Conservation (phyloP, 352 stramenopile species). For the Aphanomyces cochlioides region DNA sequence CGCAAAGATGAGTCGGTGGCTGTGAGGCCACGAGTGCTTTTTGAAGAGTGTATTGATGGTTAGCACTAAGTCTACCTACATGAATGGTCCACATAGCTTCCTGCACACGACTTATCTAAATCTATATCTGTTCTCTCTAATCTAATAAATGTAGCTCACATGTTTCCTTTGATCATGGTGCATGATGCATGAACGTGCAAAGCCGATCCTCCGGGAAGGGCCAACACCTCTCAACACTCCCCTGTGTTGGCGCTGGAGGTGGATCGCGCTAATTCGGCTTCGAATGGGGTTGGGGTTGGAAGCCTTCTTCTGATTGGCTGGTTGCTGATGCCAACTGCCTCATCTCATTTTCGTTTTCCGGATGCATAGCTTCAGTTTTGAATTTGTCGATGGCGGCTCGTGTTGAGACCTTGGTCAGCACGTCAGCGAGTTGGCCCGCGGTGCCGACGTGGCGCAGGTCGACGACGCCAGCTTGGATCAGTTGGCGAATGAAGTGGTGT, state of each 20-base stretch:
- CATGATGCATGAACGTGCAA: no score
- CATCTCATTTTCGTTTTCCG: neutral
- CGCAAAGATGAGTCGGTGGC: no score
- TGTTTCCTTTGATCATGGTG: slow-evolving; percentile 2
- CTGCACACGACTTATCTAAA: neutral
- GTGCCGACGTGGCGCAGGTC: slow-evolving; percentile 31
- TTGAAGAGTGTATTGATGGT: no score
- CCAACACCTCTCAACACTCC: slow-evolving; percentile 15
- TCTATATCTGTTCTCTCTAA: neutral
- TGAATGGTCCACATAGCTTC: slow-evolving; percentile 13
- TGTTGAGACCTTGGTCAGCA: slow-evolving; percentile 27
- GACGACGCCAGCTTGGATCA: slow-evolving; percentile 23
- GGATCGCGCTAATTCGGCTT: no score
- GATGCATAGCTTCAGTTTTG: neutral
- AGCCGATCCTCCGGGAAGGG: neutral
- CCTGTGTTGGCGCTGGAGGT: neutral
- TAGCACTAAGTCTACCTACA: neutral
- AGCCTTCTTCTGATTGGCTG: slow-evolving; percentile 2
- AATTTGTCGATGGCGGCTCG: slow-evolving; percentile 9
- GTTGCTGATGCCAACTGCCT: no score
- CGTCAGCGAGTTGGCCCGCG: slow-evolving; percentile 31
- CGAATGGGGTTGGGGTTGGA: neutral
- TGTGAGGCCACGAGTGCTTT: no score
- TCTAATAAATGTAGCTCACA: neutral
- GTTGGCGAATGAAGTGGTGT: slow-evolving; percentile 35